These are phyloP conservation scores for Candida sakaeoensis DNA, from an alignment of 805 yeast genomes.

Conservation along the genomic window DNA sequence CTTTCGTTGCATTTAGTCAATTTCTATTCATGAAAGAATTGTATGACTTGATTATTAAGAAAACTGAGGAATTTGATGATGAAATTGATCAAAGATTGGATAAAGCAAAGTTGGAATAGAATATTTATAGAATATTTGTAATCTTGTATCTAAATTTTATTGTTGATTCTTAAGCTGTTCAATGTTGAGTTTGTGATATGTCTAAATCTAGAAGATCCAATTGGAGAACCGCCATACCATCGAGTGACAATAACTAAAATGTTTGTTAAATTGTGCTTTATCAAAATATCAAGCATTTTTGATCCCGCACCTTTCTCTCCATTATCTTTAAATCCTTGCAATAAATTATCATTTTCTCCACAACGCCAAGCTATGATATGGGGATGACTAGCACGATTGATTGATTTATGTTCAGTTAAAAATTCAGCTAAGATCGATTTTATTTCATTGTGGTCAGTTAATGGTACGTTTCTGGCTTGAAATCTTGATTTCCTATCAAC, in stretches of 20 bases:
- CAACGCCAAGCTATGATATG: conserved; percentile 70
- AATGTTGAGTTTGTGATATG: conserved; percentile 37
- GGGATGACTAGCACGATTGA: conserved; percentile 64
- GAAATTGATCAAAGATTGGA: conserved; percentile 10
- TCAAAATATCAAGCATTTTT: conserved; percentile 49
- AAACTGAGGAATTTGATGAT: conserved; percentile 11
- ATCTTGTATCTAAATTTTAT: conserved; percentile 8
- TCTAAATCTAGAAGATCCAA: conserved; percentile 70
- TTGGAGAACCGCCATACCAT: conserved; percentile 78
- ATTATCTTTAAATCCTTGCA: conserved; percentile 64
- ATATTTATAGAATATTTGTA: background rate
- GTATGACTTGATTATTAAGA: conserved; percentile 17
- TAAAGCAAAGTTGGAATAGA: conserved; percentile 6
- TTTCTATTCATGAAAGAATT: conserved; percentile 26
- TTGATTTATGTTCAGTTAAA: conserved; percentile 40
- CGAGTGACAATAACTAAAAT: conserved; percentile 66
- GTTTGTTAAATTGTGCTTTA: conserved; percentile 46
- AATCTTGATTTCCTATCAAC: conserved; percentile 60
- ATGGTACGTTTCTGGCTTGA: conserved; percentile 53
- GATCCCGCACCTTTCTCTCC: conserved; percentile 78
- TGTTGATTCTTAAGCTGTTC: conserved; percentile 8
- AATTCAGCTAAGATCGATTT: conserved; percentile 40
- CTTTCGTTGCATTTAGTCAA: conserved; percentile 26
- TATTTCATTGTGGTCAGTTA: conserved; percentile 41
- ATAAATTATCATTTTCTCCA: conserved; percentile 16